Conservation (phyloP, 495 filamentous ascomycete genomes). For the Thozetella sp. region DNA sequence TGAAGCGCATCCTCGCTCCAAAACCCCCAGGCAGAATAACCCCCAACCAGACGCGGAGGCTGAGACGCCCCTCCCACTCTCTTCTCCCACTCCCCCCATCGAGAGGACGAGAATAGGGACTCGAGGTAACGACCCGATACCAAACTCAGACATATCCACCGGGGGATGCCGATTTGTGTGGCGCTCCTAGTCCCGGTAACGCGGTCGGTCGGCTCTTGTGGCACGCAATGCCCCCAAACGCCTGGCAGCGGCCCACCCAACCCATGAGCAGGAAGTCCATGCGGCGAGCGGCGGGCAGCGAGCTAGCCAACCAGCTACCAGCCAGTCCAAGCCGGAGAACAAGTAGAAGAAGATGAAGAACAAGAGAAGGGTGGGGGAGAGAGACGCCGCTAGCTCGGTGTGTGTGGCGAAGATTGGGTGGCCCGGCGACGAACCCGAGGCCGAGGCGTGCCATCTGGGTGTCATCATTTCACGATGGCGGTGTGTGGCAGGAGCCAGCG, state of each 20-base stretch:
- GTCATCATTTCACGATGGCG: neutral
- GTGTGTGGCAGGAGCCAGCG: neutral
- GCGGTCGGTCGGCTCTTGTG: neutral
- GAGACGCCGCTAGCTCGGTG: neutral
- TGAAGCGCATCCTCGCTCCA: too few relatives aligned
- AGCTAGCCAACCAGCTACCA: too few relatives aligned
- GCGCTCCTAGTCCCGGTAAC: neutral
- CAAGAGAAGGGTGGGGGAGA: neutral
- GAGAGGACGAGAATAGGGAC: neutral
- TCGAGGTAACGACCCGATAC: neutral
- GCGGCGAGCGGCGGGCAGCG: too few relatives aligned
- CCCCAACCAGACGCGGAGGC: neutral
- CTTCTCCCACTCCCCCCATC: neutral
- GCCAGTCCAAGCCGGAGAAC: neutral
- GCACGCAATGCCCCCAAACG: neutral
- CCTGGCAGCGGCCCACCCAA: too few relatives aligned
- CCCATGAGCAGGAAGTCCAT: too few relatives aligned
- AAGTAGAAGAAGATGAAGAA: neutral
- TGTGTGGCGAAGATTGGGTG: neutral
- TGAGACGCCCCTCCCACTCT: neutral
- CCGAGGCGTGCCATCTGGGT: neutral
- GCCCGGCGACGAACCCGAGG: neutral
- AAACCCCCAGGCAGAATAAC: too few relatives aligned
- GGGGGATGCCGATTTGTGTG: neutral
- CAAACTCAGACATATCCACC: neutral